phyloP scores from a whole-genome alignment of 768 basidiomycete genomes.

The Peribolospora kevripleyi region DNA sequence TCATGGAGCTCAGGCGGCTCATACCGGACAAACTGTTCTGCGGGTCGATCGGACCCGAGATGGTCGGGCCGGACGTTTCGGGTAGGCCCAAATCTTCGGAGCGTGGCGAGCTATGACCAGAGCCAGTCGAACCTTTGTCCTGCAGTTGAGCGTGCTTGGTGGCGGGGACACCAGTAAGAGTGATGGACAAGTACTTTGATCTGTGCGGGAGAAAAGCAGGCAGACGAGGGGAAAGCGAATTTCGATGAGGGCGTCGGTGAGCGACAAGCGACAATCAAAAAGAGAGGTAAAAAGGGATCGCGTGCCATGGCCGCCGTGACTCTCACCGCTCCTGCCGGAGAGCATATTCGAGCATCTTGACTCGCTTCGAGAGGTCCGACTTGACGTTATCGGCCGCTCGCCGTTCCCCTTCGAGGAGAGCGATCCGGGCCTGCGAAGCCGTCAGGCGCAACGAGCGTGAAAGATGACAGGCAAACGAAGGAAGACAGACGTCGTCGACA shows the following conservation, averaged over 20 bases:
- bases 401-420: slow-evolving; percentile 85
- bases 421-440: slow-evolving; percentile 58
- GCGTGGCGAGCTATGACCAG: not conserved
- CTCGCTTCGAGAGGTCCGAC: slow-evolving; percentile 79
- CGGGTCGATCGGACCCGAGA: too few relatives aligned
- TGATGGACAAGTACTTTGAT: not conserved
- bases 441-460: too few relatives aligned
- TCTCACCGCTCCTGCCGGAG: slow-evolving; percentile 77
- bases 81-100: not conserved
- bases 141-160: not conserved
- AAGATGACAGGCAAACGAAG: too few relatives aligned
- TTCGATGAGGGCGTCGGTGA: not conserved
- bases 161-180: too few relatives aligned
- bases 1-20: too few relatives aligned
- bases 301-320: slow-evolving; percentile 8
- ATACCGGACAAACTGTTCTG: too few relatives aligned
- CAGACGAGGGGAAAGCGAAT: not conserved
- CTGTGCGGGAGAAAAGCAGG: not conserved
- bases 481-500: too few relatives aligned
- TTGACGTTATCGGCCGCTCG: slow-evolving; percentile 93
- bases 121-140: too few relatives aligned
- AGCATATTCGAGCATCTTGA: slow-evolving; percentile 98
- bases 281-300: not conserved
- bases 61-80: too few relatives aligned
- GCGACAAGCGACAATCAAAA: not conserved